Percentiles rank a stretch among this genome's conserved stretches.
These are phyloP conservation scores for Phytophthora nicotianae DNA, from an alignment of 352 stramenopile species.

Conservation along the genomic window DNA sequence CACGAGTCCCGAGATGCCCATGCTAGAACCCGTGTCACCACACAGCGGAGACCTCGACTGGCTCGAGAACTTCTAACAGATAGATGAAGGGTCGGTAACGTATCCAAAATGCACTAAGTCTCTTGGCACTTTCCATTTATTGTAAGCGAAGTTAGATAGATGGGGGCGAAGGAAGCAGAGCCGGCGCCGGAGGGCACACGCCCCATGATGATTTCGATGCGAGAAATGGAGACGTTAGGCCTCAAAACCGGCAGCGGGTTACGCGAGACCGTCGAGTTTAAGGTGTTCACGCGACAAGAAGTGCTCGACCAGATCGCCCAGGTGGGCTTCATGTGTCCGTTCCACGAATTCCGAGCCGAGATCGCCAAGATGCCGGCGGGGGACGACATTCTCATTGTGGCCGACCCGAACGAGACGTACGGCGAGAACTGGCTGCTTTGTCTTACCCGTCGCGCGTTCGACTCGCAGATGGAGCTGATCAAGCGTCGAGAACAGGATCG, in stretches of 20 bases:
- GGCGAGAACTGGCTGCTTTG: constrained; percentile 88
- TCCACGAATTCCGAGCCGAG: constrained; percentile 72
- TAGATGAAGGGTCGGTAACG: constrained; percentile 28
- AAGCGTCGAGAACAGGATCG: constrained; percentile 52
- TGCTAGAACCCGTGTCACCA: constrained; percentile 53
- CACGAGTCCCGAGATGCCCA: constrained; percentile 47
- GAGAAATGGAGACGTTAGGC: constrained; percentile 81
- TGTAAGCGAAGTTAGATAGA: not conserved
- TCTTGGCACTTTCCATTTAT: constrained; percentile 21
- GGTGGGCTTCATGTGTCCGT: constrained; percentile 85
- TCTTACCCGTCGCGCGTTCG: constrained; percentile 66
- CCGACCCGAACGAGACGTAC: constrained; percentile 75
- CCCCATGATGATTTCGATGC: constrained; percentile 88
- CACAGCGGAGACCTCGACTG: constrained; percentile 69
- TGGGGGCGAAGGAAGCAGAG: constrained; percentile 47
- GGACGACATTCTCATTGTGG: constrained; percentile 77
- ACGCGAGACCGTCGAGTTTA: constrained; percentile 75
- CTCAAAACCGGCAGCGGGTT: constrained; percentile 82
- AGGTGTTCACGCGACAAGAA: constrained; percentile 67
- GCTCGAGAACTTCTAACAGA: constrained; percentile 75
- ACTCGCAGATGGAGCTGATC: constrained; percentile 71
- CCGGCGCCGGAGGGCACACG: constrained; percentile 67
- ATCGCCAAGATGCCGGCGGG: constrained; percentile 67
- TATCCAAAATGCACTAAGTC: constrained; percentile 29
- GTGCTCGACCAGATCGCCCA: constrained; percentile 80